Percentiles rank a stretch among this genome's conserved stretches.
Evolutionary conservation across 306 rosid genomes (phyloP).

Genomic region (Quercus agrifolia): DNA sequence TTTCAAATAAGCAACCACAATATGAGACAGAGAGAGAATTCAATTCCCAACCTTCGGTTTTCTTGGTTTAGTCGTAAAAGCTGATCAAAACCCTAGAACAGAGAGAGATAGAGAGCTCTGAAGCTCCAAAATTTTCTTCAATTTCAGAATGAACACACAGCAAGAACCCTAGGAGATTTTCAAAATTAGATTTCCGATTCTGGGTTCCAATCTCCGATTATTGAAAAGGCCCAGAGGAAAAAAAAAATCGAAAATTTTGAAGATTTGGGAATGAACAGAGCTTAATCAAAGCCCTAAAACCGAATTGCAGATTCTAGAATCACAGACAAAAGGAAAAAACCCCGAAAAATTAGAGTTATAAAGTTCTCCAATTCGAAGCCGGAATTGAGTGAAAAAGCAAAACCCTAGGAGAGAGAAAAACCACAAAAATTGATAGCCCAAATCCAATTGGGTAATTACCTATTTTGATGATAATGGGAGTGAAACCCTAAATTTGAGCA

Average conservation of each 20-base stretch:
- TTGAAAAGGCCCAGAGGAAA: background rate
- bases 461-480: background rate
- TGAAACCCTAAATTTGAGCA: background rate
- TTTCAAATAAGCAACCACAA: too few species aligned
- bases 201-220: background rate
- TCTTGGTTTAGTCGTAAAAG: background rate
- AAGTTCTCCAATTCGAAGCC: background rate
- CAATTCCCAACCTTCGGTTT: constrained; percentile 4
- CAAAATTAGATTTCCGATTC: too few species aligned
- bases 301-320: background rate
- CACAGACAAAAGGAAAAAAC: background rate
- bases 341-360: background rate
- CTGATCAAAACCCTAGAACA: background rate
- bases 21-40: background rate
- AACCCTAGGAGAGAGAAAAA: constrained; percentile 1
- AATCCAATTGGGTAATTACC: background rate
- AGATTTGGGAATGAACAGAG: background rate
- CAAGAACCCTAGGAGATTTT: background rate
- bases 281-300: background rate
- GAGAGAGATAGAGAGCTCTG: background rate
- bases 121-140: background rate
- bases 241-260: too few species aligned
- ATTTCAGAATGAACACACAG: background rate
- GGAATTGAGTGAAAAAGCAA: background rate
- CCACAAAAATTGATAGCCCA: background rate